Base-by-base conservation (phyloP, 441 rosid species). In the Hypseocharis bilobata region DNA sequence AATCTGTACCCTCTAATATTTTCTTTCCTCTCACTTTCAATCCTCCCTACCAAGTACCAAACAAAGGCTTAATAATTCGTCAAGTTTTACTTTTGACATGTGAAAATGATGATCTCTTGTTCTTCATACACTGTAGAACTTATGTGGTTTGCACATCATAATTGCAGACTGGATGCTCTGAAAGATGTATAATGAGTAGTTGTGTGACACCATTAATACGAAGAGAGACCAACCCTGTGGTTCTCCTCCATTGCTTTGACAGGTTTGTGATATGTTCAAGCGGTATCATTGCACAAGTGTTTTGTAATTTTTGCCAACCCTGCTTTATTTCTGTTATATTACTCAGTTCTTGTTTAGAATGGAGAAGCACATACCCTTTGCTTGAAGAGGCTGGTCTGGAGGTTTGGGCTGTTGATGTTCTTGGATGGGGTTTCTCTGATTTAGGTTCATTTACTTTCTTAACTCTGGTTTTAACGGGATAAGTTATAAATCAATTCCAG, bases 391-490 rank as follows among this genome's bases (percentile, higher is more conserved):
- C 88, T 45, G 98, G 95, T 65, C 61, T 88, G 52, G 96, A 88
- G 77, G 72, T 89, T 61, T 93, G 98, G 96, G 95, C 95, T 56
- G 67, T 90, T 68, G 96, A 93, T 74, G 77, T 90, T 72, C 95
- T 93, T 68, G 96, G 95, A 61, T 93, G 97, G 97, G 98, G 98
- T n/a, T 93, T 88, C 83, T 88, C 93, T 66, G 87, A 88, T 81
- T 81, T 93, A 85, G 93, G 98, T 88, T 52, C 49, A 77, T 29
- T 11, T 63, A 45, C 51, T 52, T 69, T 11, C 62, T 67, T 45
- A 62, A 44, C 65, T 63, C 26, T 47, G 8, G 36, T 22, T 47
- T 17, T 25, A 11, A 36, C 44, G 5, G 52, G 49, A 36, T 66
- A 30, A 54, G 17, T 28, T 62, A 6, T 25, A 32, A 20, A 34